Evolutionary conservation across 257 asterid genomes (phyloP), one percentile per base, ranked within the genome.

Genomic region (Cynanchum wilfordii): DNA sequence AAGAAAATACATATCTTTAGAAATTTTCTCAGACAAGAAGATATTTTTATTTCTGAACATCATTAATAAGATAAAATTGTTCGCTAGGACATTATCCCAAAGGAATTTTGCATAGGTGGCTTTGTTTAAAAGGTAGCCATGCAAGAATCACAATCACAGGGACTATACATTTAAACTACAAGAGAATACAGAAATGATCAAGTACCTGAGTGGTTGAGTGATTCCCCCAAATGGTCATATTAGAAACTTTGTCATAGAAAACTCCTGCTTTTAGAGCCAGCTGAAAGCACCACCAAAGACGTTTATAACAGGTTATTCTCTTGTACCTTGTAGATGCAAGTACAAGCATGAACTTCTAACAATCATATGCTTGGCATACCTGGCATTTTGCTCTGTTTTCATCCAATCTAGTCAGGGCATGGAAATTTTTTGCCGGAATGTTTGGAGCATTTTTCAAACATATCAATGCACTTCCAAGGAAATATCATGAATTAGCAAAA

Each of bases 331-430:
- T 4, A 51, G 24, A 33, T 10, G 10, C 30, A 38, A 47, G 36
- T 44, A 16, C 6, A 49, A 55, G 42, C 10, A 66, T 64, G 5
- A 2, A n/a, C 13, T 16, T 24, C 1, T 51, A 68, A 50, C 44
- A 60, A 44, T 25, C 54, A 66, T 3, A 58, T 10, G 71, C 64
- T 20, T 49, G 25, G 66, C 66, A 40, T 64, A 95, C 97, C 95
- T 95, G 99, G 72, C 99, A 95, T 86, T 92, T 95, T 70, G 99
- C 99, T 86, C 98, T 84, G 76, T 95, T 95, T 81, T 95, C 99
- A 75, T 95, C 98, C 79, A 95, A 85, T 77, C 99, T 88, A 71
- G 98, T 95, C 82, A 95, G 77, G 36, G 99, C 99, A 66, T 95
- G 99, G 63, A 95, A 95, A 63, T 92, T 95, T 81, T 86, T 95